Evolutionary conservation across 1,284 basidiomycete genomes (phyloP).

Genomic region (Cryptococcus jaspeensis): DNA sequence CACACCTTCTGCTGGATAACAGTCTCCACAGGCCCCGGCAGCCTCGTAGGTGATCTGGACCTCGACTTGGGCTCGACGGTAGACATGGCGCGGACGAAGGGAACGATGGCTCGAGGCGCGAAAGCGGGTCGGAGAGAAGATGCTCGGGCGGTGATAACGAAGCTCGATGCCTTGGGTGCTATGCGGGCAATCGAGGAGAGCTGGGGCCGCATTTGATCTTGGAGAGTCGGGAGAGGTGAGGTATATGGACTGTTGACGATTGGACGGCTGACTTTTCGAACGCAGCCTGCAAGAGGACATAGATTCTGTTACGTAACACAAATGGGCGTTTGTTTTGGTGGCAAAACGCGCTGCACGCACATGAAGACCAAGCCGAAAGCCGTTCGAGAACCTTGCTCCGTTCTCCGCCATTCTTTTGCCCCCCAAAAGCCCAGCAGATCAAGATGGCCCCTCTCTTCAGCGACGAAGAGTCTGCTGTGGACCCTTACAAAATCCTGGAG

Average conservation of each 20-base stretch:
- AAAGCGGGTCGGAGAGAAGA: too few species aligned
- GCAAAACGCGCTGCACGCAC: not conserved
- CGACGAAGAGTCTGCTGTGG: slow-evolving; percentile 53
- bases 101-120: too few species aligned
- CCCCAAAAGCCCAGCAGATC: not conserved
- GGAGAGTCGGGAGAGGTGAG: not conserved
- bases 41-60: slow-evolving; percentile 23
- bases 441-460: slow-evolving; percentile 42
- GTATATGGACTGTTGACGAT: not conserved
- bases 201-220: not conserved
- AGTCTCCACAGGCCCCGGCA: slow-evolving; percentile 49
- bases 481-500: slow-evolving; percentile 74
- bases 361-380: not conserved
- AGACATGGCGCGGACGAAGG: slow-evolving; percentile 11
- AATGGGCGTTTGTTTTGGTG: not conserved
- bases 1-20: slow-evolving; percentile 48
- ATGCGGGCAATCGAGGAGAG: not conserved
- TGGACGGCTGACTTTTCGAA: not conserved
- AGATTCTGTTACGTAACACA: not conserved
- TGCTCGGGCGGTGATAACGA: too few species aligned
- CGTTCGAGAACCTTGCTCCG: too few species aligned
- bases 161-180: not conserved
- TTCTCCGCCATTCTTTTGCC: not conserved
- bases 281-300: not conserved
- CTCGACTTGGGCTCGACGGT: not conserved